Conservation (phyloP, 2,329 filamentous ascomycete genomes). For the Diaporthe sp. region DNA sequence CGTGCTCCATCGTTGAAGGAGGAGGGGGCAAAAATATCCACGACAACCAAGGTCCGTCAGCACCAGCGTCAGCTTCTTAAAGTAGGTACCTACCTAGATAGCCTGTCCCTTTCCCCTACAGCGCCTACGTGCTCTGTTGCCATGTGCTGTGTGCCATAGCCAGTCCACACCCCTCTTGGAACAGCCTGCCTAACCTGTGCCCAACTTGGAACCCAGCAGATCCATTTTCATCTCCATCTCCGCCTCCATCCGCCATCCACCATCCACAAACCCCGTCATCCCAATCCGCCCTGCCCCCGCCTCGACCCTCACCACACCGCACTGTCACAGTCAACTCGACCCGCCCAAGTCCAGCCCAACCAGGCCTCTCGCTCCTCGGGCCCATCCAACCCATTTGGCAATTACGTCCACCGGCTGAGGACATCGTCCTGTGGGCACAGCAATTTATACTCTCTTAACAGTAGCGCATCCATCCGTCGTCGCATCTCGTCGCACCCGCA, state of each 20-base stretch:
- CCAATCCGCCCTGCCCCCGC: constrained; percentile 28
- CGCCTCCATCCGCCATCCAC: constrained; percentile 23
- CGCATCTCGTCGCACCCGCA: constrained; percentile 25
- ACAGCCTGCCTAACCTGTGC: constrained; percentile 23
- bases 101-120: background rate
- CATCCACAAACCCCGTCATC: constrained; percentile 29
- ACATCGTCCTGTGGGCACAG: constrained; percentile 24
- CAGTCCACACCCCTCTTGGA: constrained; percentile 4
- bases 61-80: constrained; percentile 9
- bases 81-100: background rate
- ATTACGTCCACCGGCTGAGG: constrained; percentile 15
- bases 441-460: constrained; percentile 25
- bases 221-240: constrained; percentile 30
- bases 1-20: constrained; percentile 14
- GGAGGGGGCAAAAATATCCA: constrained; percentile 1
- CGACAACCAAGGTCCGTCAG: constrained; percentile 5
- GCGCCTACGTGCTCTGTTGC: background rate
- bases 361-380: constrained; percentile 10
- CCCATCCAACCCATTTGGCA: constrained; percentile 32
- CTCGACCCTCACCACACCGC: constrained; percentile 31
- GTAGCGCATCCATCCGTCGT: constrained; percentile 4
- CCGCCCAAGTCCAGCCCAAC: constrained; percentile 33
- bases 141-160: background rate
- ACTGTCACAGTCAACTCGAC: constrained; percentile 31
- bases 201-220: constrained; percentile 30